Evolutionary conservation across 208 protist genomes (phyloP), one percentile per base, ranked within the genome.

Genomic region (Trypanosoma caninum): DNA sequence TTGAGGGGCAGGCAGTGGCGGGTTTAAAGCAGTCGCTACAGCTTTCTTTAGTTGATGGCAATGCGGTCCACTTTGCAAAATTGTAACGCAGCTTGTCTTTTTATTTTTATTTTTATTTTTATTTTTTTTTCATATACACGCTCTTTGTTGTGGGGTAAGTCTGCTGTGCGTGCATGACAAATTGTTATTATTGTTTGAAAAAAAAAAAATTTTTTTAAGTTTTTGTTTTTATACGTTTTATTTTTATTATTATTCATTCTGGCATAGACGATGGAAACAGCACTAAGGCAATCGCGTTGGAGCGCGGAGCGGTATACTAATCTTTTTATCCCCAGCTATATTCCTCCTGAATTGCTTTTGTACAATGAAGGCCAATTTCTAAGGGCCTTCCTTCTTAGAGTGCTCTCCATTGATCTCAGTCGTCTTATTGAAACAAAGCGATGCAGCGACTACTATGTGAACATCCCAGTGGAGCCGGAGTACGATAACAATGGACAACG

Each of bases 341-440:
- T 96, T 34, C 89, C 89, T 8, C 74, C 89, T 3, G 89, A 94
- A 47, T 76, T 87, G 1, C 68, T 96, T 22, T 28, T 91, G 31
- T 78, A 82, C 59, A 82, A 92, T 34, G 74, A 92, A 23, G 89
- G 87, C 16, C 86, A 91, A 67, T 92, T 94, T 58, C 54, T 96
- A 16, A 79, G 74, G 34, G 86, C 84, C 7, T 81, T 96, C 46
- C 76, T 91, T 25, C 76, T 96, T 46, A 79, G 89, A 9, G 84
- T 82, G 23, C 61, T 85, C 20, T 72, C 76, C 27, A 72, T 82
- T 45, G 89, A 96, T 60, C 78, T 93, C 41, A 75, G 89, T 55
- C 86, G 89, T 25, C 63, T 96, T 52, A 59, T 93, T 44, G 73
- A 71, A 18, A 74, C 84, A 0, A 72, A 78, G 45, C 68, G 51